These are phyloP conservation scores for Cymbidium sinense DNA, from an alignment of 106 monocot genomes.

Conservation along the genomic window DNA sequence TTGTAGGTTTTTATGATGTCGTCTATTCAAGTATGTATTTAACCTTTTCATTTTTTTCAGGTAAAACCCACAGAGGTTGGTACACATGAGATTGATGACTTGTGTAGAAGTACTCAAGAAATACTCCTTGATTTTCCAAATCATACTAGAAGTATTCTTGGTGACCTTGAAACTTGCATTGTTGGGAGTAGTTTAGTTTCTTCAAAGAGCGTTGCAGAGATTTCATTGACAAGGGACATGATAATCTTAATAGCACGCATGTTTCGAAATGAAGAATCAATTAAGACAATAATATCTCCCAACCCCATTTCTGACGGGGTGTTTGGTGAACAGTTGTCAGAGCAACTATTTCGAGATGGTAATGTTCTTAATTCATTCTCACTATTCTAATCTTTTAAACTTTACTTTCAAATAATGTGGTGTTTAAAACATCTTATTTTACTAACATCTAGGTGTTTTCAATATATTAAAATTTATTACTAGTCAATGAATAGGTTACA, in stretches of 20 bases:
- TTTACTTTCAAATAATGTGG: not conserved
- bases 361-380: conserved; percentile 15
- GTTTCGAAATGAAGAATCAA: conserved; percentile 56
- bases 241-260: conserved; percentile 38
- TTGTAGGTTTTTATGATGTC: conserved; percentile 15
- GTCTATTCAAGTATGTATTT: conserved; percentile 4
- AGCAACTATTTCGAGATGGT: conserved; percentile 86
- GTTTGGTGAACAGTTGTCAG: conserved; percentile 72
- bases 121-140: conserved; percentile 47
- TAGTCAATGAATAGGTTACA: no score
- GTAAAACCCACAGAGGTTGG: conserved; percentile 62
- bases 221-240: conserved; percentile 71
- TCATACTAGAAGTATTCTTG: conserved; percentile 42
- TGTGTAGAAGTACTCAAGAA: conserved; percentile 74
- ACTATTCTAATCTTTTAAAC: not conserved
- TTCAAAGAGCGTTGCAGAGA: conserved; percentile 54
- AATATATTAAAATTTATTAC: no score
- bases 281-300: conserved; percentile 42
- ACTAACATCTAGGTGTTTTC: not conserved
- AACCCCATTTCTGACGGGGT: conserved; percentile 31
- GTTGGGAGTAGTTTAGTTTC: conserved; percentile 33
- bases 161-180: conserved; percentile 79
- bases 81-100: conserved; percentile 38
- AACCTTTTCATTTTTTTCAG: conserved; percentile 28
- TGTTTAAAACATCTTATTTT: not conserved